Conservation (phyloP, 2,329 filamentous ascomycete species). For the Clathrospora elynae region DNA sequence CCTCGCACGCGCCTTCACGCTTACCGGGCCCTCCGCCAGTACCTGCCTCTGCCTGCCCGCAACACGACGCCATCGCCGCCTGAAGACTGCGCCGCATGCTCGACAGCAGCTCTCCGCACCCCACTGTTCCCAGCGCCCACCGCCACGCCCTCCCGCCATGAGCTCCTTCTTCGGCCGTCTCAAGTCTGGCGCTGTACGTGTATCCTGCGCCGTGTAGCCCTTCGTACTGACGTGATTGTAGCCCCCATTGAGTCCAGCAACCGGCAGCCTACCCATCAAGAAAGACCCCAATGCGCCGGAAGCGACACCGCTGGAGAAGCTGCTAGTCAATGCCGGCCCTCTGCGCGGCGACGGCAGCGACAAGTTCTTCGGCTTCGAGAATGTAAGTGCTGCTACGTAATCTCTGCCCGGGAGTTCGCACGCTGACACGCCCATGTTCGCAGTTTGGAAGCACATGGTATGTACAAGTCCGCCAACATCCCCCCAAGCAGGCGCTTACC, state of each 20-base stretch:
- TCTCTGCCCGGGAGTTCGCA: slow-evolving; percentile 11
- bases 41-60: slow-evolving; percentile 11
- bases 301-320: slow-evolving; percentile 69
- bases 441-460: slow-evolving; percentile 99
- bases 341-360: slow-evolving; percentile 87
- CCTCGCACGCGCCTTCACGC: slow-evolving; percentile 2
- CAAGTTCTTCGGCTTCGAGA: slow-evolving; percentile 98
- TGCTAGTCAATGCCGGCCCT: slow-evolving; percentile 83
- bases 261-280: slow-evolving; percentile 57
- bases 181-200: slow-evolving; percentile 56
- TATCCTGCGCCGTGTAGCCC: slow-evolving; percentile 8
- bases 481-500: slow-evolving; percentile 18
- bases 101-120: slow-evolving; percentile 15
- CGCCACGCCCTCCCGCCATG: slow-evolving; percentile 46
- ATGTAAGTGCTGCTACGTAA: slow-evolving; percentile 66
- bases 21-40: slow-evolving; percentile 16
- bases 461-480: slow-evolving; percentile 25
- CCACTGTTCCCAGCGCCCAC: slow-evolving; percentile 20
- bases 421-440: slow-evolving; percentile 27
- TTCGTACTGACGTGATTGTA: slow-evolving; percentile 37
- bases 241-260: slow-evolving; percentile 55
- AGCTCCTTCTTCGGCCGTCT: slow-evolving; percentile 61
- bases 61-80: slow-evolving; percentile 12
- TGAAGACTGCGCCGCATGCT: slow-evolving; percentile 22
- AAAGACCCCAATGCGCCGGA: slow-evolving; percentile 64